Evolutionary conservation across 768 basidiomycete genomes (phyloP), one percentile per base, ranked within the genome.

Genomic region (Lentinula sp.): DNA sequence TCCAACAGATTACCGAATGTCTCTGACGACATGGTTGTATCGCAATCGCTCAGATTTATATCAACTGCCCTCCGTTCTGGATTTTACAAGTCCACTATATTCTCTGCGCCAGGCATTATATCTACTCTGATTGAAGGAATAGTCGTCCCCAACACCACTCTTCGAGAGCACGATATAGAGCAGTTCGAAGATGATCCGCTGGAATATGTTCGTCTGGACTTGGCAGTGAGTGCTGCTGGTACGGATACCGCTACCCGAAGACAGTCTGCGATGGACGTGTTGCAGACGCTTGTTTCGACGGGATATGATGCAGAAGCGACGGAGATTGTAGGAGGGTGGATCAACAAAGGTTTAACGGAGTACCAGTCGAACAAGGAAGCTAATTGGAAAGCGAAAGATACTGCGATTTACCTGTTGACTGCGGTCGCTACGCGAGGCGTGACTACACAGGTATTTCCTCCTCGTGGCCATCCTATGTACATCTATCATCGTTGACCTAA

Each of bases 171-270:
- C 65, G 95, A 98, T 60, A 81, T 92, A 54, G 97, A 99, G 67
- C 88, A 94, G 71, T 98, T 99, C 68, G 95, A 97, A 73, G 97
- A 98, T 63, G 95, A 97, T 65, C 95, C 97, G 0, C 82, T 96
- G 42, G 96, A 98, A 70, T 98, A 89, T 70, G 91, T 98, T 66
- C 87, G 93, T 21, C 80, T 92, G 45, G 94, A 96, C 67, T 78
- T 96, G 31, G 81, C 94, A 13, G 80, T 79, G 59, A 86, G 89
- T 60, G 71, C 79, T 57, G 74, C 68, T 64, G 83, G 83, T 31
- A 75, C 83, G 59, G 95, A 95, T 67, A 82, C 84, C 32, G 85
- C 90, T 46, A 98, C 95, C 0, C 84, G 95, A 34, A 80, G 96
- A 43, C 93, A 97, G 67, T 91, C 96, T 2, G 96, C 95, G 0